Evolutionary conservation across 352 stramenopile genomes (phyloP).

Genomic region (Albugo candida): DNA sequence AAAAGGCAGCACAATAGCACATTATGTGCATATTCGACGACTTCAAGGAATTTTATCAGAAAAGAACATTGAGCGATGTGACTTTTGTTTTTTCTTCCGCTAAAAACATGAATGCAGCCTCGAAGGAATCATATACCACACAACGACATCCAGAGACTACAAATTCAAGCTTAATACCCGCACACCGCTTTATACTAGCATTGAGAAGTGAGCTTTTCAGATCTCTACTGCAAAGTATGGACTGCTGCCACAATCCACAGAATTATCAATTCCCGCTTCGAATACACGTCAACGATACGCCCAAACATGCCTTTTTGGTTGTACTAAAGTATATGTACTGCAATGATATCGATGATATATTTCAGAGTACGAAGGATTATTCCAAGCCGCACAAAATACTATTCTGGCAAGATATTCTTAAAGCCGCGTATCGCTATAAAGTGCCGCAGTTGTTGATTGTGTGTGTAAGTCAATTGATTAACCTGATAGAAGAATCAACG

Average conservation of each 20-base stretch:
- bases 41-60: slow-evolving; percentile 35
- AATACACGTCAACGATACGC: slow-evolving; percentile 65
- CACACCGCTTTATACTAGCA: slow-evolving; percentile 50
- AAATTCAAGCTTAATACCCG: slow-evolving; percentile 36
- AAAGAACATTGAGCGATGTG: slow-evolving; percentile 58
- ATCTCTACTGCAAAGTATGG: slow-evolving; percentile 30
- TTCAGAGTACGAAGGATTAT: neutral
- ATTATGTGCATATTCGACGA: no score
- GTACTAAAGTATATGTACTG: slow-evolving; percentile 61
- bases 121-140: neutral
- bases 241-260: slow-evolving; percentile 39
- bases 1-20: no score
- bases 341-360: slow-evolving; percentile 21
- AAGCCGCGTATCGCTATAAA: slow-evolving; percentile 48
- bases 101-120: neutral
- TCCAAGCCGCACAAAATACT: slow-evolving; percentile 10
- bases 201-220: slow-evolving; percentile 58
- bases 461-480: slow-evolving; percentile 23
- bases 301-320: slow-evolving; percentile 44
- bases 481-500: neutral
- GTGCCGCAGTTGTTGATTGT: slow-evolving; percentile 45
- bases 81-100: slow-evolving; percentile 52
- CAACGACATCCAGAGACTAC: neutral
- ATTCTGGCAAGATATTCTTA: slow-evolving; percentile 48
- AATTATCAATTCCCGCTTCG: slow-evolving; percentile 64